Base-by-base conservation (phyloP, 2,329 filamentous ascomycete genomes). In the Cladosporium oxysporum region DNA sequence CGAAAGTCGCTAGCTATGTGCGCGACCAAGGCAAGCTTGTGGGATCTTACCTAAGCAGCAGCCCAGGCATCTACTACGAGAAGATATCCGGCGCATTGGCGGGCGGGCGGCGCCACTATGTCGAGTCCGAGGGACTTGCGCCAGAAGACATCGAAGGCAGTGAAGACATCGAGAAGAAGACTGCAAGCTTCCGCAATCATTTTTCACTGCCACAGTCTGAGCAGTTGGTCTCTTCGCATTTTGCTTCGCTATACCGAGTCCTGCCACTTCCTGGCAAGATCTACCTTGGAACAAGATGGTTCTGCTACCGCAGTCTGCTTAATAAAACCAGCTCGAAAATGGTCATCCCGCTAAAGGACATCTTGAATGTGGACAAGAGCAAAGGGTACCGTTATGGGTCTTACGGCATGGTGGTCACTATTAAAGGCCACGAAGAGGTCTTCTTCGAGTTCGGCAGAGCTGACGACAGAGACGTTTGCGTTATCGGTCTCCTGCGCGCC, bases 61-160 rank as follows among this genome's bases (percentile, higher is more conserved):
- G 97, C 76, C 96, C 94, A 0, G 96, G 97, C 89, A 93, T 92
- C 1, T 98, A 98, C 75, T 90, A 97, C 35, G 93, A 96, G 75
- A 98, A 97, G 77, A 93, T 98, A 0, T 96, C 94, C 0, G 94
- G 93, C 44, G 98, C 98, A 91, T 95, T 95, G 88, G 91, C 93
- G 71, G 95, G 95, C 37, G 92, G 92, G 14, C 89, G 90, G 72
- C 93, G 90, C 73, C 94, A 98, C 78, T 99, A 98, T 73, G 88
- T 90, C 59, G 90, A 92, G 23, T 86, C 85, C 26, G 88, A 91
- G 75, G 81, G 85, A 16, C 83, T 89, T 11, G 75, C 79, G 23
- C 86, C 90, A 1, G 90, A 90, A 72, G 91, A 86, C 52, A 77
- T 81, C 0, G 85, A 88, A 70, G 85, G 87, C 63, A 83, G 85